These are phyloP conservation scores for Trichophaea hybrida DNA, from an alignment of 2,329 filamentous ascomycete genomes.

Conservation along the genomic window DNA sequence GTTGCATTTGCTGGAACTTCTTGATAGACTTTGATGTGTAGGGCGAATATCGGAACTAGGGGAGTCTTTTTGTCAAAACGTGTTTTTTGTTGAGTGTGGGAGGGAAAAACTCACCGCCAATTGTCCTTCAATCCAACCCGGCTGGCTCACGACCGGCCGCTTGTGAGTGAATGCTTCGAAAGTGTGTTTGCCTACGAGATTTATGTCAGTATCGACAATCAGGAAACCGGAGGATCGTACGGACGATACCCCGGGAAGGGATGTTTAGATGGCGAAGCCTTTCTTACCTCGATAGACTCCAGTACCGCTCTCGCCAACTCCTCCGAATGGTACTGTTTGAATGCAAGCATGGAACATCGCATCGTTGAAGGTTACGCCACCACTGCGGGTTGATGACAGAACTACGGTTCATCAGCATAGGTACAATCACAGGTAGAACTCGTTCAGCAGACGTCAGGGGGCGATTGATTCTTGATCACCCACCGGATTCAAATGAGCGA, in stretches of 20 bases:
- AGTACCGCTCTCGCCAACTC: conserved; percentile 63
- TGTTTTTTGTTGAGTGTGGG: background rate
- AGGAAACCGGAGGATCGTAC: background rate
- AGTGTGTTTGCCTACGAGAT: conserved; percentile 28
- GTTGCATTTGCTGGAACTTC: conserved; percentile 31
- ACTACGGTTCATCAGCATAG: background rate
- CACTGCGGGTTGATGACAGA: conserved; percentile 42
- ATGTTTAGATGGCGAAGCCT: background rate
- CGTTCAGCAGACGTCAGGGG: background rate
- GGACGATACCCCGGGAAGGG: background rate
- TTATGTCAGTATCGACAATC: conserved; percentile 4
- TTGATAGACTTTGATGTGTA: conserved; percentile 34
- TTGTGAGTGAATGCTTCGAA: conserved; percentile 56
- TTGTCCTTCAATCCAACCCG: conserved; percentile 51
- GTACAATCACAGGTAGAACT: conserved; percentile 15
- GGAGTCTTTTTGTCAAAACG: background rate
- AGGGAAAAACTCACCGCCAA: conserved; percentile 30
- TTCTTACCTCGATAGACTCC: conserved; percentile 65
- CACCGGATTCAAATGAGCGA: background rate
- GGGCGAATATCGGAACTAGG: conserved; percentile 50
- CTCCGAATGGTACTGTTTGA: conserved; percentile 62
- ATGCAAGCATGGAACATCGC: conserved; percentile 57
- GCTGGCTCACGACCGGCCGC: conserved; percentile 45
- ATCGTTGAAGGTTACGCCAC: conserved; percentile 52
- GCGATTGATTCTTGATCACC: background rate